A percentile compares a stretch with the other conserved stretches of the same genome.
phyloP scores from a whole-genome alignment of 2,329 filamentous ascomycete species.

The Ophiostoma pallidulum region DNA sequence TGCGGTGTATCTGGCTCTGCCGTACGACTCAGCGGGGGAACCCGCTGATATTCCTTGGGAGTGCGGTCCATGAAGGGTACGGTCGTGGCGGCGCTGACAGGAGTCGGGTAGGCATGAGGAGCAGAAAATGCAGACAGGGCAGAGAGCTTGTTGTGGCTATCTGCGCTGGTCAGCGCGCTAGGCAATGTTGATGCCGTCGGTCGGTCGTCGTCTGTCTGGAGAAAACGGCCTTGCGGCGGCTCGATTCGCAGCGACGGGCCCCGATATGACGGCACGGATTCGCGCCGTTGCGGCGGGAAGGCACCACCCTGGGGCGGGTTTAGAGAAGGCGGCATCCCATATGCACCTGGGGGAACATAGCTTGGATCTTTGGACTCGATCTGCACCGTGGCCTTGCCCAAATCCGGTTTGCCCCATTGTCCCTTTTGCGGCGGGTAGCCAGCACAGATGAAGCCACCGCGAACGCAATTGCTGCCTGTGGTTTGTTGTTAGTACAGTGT shows the following conservation, averaged over 20 bases:
- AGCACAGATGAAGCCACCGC: conserved; percentile 82
- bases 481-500: background rate
- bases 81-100: conserved; percentile 44
- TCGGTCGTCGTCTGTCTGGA: conserved; percentile 48
- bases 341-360: conserved; percentile 52
- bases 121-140: conserved; percentile 41
- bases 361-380: conserved; percentile 74
- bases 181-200: conserved; percentile 50
- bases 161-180: conserved; percentile 48
- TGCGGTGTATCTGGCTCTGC: conserved; percentile 44
- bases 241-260: conserved; percentile 54
- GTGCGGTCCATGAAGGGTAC: conserved; percentile 38
- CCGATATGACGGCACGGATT: conserved; percentile 50
- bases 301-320: background rate
- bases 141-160: conserved; percentile 46
- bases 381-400: conserved; percentile 56
- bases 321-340: conserved; percentile 41
- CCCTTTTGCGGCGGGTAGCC: conserved; percentile 79
- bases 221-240: conserved; percentile 48
- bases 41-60: conserved; percentile 47
- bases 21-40: conserved; percentile 47
- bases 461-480: conserved; percentile 76
- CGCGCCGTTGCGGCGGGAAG: conserved; percentile 35
- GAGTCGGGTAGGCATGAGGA: conserved; percentile 51
- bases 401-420: conserved; percentile 70